Conservation (phyloP, 345 rosid genomes). For the Arabidopsis thaliana region DNA sequence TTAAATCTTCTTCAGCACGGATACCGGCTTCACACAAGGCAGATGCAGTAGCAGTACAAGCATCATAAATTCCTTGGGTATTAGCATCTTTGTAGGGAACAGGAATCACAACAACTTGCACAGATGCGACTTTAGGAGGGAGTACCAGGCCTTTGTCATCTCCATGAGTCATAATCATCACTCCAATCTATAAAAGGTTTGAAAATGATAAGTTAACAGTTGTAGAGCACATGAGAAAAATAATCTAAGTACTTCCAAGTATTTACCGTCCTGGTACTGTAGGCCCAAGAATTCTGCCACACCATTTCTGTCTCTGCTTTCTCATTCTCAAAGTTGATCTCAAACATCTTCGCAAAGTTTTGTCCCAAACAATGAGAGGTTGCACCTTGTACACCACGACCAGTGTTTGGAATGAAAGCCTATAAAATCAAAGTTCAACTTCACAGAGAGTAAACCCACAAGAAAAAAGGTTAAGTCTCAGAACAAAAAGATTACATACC, state of each 20-base stretch:
- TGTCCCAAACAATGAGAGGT: slow-evolving; percentile 98
- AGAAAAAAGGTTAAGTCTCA: neutral
- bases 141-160: slow-evolving; percentile 60
- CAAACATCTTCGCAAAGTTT: slow-evolving; percentile 96
- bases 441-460: slow-evolving; percentile 13
- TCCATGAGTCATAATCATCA: slow-evolving; percentile 99
- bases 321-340: slow-evolving; percentile 86
- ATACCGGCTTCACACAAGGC: slow-evolving; percentile 73
- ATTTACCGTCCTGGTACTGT: slow-evolving; percentile 73
- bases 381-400: slow-evolving; percentile 98
- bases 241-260: slow-evolving; percentile 13
- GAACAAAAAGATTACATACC: slow-evolving; percentile 47
- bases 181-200: slow-evolving; percentile 71
- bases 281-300: slow-evolving; percentile 99
- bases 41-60: slow-evolving; percentile 76
- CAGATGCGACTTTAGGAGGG: slow-evolving; percentile 91
- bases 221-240: neutral
- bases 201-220: slow-evolving; percentile 12
- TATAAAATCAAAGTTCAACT: slow-evolving; percentile 35
- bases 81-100: slow-evolving; percentile 96
- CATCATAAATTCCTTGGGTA: slow-evolving; percentile 78
- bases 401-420: slow-evolving; percentile 98
- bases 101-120: slow-evolving; percentile 86
- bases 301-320: slow-evolving; percentile 88
- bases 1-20: slow-evolving; percentile 72